Evolutionary conservation across 2,329 filamentous ascomycete species (phyloP), one percentile per base, ranked within the genome.

Genomic region (Aspergillus pseudoterreus): DNA sequence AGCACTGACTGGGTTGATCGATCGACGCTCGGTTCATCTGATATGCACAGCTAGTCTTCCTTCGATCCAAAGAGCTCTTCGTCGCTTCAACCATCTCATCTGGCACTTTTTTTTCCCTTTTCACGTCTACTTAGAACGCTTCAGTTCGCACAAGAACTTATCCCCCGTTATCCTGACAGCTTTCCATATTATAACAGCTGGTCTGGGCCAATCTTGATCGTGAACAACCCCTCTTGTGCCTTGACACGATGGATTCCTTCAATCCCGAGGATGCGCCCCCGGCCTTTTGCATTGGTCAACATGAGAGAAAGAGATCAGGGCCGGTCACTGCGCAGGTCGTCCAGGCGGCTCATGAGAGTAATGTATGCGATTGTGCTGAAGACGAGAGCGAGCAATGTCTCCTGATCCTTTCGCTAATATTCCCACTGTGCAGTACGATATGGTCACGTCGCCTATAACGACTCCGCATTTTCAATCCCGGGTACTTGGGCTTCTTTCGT

Each of bases 391-490:
- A 43, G 45, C 46, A 49, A 22, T 21, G 39, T 12, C 8, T 38
- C n/a, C 33, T 39, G 27, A 30, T 19, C 39, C 6, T 32, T 45
- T 17, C 24, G 43, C 50, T 56, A 43, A 55, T 49, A 52, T 32
- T 30, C 52, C 49, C 36, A 17, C 36, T 10, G 14, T 22, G 48
- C 55, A 83, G 81, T 86, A 86, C 77, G 82, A 86, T 63, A 79
- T 86, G 77, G 70, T 86, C 54, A 85, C 83, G 2, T 78, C 77
- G 21, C 80, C 82, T 8, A 82, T 86, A 55, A 85, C 83, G 2
- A 85, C 80, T 15, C 63, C 77, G 24, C 71, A 77, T 59, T 86
- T 85, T 63, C 83, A 85, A 57, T 77, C 79, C 24, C 75, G 80
- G 47, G 80, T 86, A 4, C 66, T 84, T 47, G 65, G 72, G 1